Evolutionary conservation across 192 early-diverging fungal species (phyloP).

Genomic region (Entomortierella chlamydospora): DNA sequence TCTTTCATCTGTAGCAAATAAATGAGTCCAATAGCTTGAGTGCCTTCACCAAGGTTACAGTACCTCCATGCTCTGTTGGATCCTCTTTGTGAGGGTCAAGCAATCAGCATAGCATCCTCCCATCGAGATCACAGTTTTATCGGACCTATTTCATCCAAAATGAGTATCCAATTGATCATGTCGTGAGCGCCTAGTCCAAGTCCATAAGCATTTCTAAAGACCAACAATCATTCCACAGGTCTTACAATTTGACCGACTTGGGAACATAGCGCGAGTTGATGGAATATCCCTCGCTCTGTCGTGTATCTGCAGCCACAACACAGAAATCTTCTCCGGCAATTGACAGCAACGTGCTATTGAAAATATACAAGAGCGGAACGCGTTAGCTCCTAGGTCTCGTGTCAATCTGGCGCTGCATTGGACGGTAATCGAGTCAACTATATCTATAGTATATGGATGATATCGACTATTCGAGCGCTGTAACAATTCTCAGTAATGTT

Average conservation of each 20-base stretch:
- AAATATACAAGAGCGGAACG: neutral
- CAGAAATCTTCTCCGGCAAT: constrained; percentile 97
- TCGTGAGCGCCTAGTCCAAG: no score
- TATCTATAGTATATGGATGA: no score
- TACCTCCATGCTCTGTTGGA: constrained; percentile 92
- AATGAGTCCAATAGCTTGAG: no score
- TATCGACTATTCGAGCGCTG: no score
- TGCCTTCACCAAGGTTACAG: neutral
- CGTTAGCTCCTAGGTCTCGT: neutral
- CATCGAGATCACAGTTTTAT: constrained; percentile 86
- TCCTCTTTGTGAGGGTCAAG: constrained; percentile 81
- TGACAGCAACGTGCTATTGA: constrained; percentile 68
- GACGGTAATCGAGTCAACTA: no score
- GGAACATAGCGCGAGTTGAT: constrained; percentile 96
- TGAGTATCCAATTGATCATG: neutral
- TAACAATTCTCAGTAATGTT: no score
- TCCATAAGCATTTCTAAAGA: neutral
- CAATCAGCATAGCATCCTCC: constrained; percentile 92
- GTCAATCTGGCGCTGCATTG: no score
- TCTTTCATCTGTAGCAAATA: neutral
- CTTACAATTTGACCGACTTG: constrained; percentile 87
- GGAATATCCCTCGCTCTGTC: constrained; percentile 92
- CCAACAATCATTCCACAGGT: neutral
- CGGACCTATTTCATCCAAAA: constrained; percentile 62
- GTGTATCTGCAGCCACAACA: constrained; percentile 94